Base-by-base conservation (phyloP, 2,329 filamentous ascomycete genomes). In the Colletotrichum endophyticum region DNA sequence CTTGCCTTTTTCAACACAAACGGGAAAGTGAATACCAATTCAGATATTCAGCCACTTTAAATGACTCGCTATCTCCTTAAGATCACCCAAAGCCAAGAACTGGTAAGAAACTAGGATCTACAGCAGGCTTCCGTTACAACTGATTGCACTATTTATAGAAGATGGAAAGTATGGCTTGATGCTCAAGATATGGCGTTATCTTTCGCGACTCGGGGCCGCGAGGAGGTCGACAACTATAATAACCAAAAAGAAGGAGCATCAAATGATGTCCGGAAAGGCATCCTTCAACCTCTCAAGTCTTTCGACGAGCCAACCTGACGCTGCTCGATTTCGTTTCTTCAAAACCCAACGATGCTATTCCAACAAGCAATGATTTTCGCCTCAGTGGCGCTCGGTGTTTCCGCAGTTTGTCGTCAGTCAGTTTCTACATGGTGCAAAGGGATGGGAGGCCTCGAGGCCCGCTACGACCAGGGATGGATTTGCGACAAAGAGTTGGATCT, bases 261-360 rank as follows among this genome's bases (percentile, higher is more conserved):
- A n/a, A 11, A 2, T n/a, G 39, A 44, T n/a, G 5, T n/a, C 3
- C 19, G 0, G 0, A n/a, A 49, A 22, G 44, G 0, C 44, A 22
- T 49, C 19, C 44, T 49, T 22, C 44, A 7, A n/a, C 3, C 1
- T 3, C 19, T 49, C 1, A 6, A 4, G 39, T 49, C 11, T 49
- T 6, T 49, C 6, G n/a, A 49, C 9, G 3, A 13, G 6, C 12
- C 44, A 49, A 49, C n/a, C n/a, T 49, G 1, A 49, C n/a, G 44
- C 44, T 1, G 3, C 44, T 19, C 5, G 6, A 49, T 22, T 22
- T 13, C 11, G 2, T 49, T 22, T 8, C 11, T 49, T 22, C 44
- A 19, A 22, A 5, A 44, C 39, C 19, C 9, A 11, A 49, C 2
- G 0, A 49, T 49, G 44, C 2, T 22, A 1, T 49, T 49, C 2